Evolutionary conservation across 345 rosid genomes (phyloP).

Genomic region (Eucalyptus regnans): DNA sequence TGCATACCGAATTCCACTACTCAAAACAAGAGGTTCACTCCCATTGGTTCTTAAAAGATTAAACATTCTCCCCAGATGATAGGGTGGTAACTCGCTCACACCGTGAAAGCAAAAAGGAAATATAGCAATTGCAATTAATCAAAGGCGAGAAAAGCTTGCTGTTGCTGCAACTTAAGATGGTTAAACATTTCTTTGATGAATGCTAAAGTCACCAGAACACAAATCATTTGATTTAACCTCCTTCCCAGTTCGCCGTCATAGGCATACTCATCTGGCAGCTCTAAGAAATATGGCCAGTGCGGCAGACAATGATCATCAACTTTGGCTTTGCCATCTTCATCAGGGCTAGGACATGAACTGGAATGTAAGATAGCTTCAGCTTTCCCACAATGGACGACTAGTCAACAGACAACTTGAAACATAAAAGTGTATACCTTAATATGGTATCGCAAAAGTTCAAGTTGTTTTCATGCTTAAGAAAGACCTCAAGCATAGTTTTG

Average conservation of each 20-base stretch:
- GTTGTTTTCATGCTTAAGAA: not conserved
- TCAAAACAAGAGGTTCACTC: not conserved
- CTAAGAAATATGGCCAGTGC: slow-evolving; percentile 22
- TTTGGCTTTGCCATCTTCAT: slow-evolving; percentile 4
- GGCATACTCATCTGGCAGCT: slow-evolving; percentile 29
- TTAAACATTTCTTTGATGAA: not conserved
- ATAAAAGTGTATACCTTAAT: not conserved
- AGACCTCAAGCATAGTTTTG: slow-evolving; percentile 33
- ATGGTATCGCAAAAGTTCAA: not conserved
- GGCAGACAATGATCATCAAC: no score
- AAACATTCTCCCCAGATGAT: not conserved
- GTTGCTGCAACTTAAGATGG: not conserved
- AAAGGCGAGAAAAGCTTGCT: not conserved
- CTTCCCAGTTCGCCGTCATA: slow-evolving; percentile 46
- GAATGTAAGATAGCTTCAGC: slow-evolving; percentile 22
- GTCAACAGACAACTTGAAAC: not conserved
- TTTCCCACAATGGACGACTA: slow-evolving; percentile 17
- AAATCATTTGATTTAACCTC: slow-evolving; percentile 52
- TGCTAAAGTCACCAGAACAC: slow-evolving; percentile 45
- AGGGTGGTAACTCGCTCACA: not conserved
- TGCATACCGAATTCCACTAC: not conserved
- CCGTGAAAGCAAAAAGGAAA: not conserved
- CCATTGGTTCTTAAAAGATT: not conserved
- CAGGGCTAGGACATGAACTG: slow-evolving; percentile 40
- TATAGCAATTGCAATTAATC: not conserved